Evolutionary conservation across 495 filamentous ascomycete genomes (phyloP).

Genomic region (Xylaria sp.): DNA sequence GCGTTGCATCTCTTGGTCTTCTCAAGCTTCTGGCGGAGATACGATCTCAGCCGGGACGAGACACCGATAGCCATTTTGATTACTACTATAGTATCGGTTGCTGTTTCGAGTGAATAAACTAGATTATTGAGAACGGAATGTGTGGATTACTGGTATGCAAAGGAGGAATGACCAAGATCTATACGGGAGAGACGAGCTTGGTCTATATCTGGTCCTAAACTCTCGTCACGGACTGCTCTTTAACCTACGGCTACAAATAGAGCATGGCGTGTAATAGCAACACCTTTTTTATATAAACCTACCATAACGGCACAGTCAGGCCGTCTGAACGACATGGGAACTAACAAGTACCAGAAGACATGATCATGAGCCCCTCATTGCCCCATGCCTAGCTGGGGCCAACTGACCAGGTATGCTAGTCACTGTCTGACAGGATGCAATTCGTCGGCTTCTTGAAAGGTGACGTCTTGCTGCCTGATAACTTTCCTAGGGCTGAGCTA

Average conservation of each 20-base stretch:
- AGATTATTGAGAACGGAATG: not conserved
- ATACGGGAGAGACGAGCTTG: not conserved
- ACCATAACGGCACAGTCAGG: not conserved
- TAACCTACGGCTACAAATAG: not conserved
- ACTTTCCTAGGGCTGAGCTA: constrained; percentile 24
- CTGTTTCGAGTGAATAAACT: not conserved
- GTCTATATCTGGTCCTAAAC: constrained; percentile 9
- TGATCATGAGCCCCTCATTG: constrained; percentile 26
- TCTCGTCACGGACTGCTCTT: not conserved
- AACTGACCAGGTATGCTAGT: constrained; percentile 12
- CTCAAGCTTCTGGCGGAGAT: constrained; percentile 32
- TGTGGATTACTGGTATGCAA: not conserved
- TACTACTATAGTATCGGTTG: not conserved
- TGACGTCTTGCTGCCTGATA: constrained; percentile 6
- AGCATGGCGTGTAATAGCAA: not conserved
- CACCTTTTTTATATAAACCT: not conserved
- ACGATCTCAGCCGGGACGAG: constrained; percentile 33
- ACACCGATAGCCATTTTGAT: constrained; percentile 35
- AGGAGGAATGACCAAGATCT: not conserved
- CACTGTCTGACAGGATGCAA: constrained; percentile 14
- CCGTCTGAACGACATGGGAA: constrained; percentile 7
- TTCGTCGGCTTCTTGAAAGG: not conserved
- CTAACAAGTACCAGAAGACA: constrained; percentile 5
- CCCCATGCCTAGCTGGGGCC: constrained; percentile 18
- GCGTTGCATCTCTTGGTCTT: constrained; percentile 33